Base-by-base conservation (phyloP, 306 rosid genomes). In the Urtica urens region DNA sequence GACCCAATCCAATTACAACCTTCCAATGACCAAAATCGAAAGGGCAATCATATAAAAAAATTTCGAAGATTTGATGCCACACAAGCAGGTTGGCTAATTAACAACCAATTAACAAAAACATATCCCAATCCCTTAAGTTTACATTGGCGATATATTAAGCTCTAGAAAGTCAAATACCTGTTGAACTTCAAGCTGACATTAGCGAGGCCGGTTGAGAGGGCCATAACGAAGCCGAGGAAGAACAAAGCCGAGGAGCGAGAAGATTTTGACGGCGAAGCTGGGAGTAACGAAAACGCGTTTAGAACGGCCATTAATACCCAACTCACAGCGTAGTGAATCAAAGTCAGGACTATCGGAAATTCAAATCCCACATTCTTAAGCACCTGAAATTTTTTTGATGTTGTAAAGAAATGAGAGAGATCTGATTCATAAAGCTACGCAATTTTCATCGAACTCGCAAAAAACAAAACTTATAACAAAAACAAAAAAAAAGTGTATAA, bases 151-250 rank as follows among this genome's bases (percentile, higher is more conserved):
- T n/a, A n/a, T n/a, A n/a, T n/a, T n/a, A n/a, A n/a, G n/a, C n/a
- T n/a, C n/a, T n/a, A n/a, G n/a, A n/a, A n/a, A n/a, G n/a, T n/a
- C n/a, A n/a, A n/a, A n/a, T n/a, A 78, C 96, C 96, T 86, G 58
- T 86, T 86, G 57, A 78, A 79, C 77, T 82, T 86, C 75, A 86
- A 70, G 78, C 96, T 86, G 56, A 79, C 93, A 48, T 86, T 82
- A 24, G 96, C 88, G 46, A 86, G 83, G 70, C 96, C 90, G 6
- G 93, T 81, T 30, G 93, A 86, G 18, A 86, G 59, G 46, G 93
- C 63, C 93, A 86, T 86, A 54, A 86, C 96, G 63, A 72, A 53
- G 27, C 96, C 93, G 59, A 86, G 96, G 22, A 81, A 65, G 60
- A 79, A 55, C 49, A 86, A 69, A 43, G 79, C 49, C 46, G 93